A percentile compares a stretch with the other conserved stretches of the same genome.
These are phyloP conservation scores for Immersiporthe knoxdaviesiana DNA, from an alignment of 2,329 filamentous ascomycete species.

Conservation along the genomic window DNA sequence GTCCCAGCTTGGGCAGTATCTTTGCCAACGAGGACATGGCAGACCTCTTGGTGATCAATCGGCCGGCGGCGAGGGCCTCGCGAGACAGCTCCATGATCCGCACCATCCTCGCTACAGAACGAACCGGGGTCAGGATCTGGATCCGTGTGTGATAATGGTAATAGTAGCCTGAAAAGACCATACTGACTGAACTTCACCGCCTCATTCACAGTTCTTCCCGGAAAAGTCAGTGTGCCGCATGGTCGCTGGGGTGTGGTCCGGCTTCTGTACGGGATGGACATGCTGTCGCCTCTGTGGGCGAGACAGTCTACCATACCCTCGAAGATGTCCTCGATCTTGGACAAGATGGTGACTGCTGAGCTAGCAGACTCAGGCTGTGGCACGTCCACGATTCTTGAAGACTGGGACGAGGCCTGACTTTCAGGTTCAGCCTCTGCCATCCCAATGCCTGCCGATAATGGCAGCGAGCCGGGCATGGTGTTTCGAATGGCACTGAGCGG, in stretches of 20 bases:
- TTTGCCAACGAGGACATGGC: constrained; percentile 25
- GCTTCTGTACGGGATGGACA: constrained; percentile 53
- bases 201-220: constrained; percentile 51
- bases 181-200: constrained; percentile 55
- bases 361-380: constrained; percentile 1
- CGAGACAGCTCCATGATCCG: constrained; percentile 63
- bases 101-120: constrained; percentile 54
- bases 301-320: constrained; percentile 55
- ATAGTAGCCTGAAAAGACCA: constrained; percentile 1
- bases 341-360: constrained; percentile 43
- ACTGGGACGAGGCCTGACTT: neutral
- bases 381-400: constrained; percentile 11
- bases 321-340: constrained; percentile 60
- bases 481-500: too few species aligned
- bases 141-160: neutral
- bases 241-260: constrained; percentile 28
- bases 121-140: neutral
- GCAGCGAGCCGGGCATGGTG: neutral
- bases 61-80: constrained; percentile 58
- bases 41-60: constrained; percentile 65
- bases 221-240: constrained; percentile 44
- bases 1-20: neutral
- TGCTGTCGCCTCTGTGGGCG: constrained; percentile 42
- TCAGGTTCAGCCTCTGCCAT: neutral
- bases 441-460: neutral